Base-by-base conservation (phyloP, 2,329 filamentous ascomycete species). In the Pyrenophora teres region DNA sequence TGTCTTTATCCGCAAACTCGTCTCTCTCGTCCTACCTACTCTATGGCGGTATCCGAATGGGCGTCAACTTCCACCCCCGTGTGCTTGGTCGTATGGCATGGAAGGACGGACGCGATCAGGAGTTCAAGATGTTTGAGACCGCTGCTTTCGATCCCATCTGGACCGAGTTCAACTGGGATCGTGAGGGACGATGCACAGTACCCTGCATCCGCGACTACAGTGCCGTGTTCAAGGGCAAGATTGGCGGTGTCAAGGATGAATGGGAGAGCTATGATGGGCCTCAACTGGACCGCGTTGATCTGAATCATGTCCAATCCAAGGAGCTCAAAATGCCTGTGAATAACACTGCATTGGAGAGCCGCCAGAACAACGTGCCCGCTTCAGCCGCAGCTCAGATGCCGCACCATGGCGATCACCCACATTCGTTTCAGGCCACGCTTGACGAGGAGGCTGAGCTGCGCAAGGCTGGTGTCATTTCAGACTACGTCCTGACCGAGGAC, bases 141-240 rank as follows among this genome's bases (percentile, higher is more conserved):
- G 81, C 78, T 4, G 77, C 80, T 4, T 83, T 83, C 49, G 81
- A 83, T 57, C 81, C 81, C 0, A 81, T 83, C 60, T 83, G 81
- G 81, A 79, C 80, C 1, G 80, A 83, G 56, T 82, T 82, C 64
- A 81, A 82, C 59, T 81, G 77, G 75, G 80, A 77, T 31, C 74
- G 78, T 37, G 74, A 81, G 57, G 80, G 78, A 2, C 71, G 74
- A 32, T 83, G 81, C 62, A 81, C 81, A 0, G 76, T 83, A 2
- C 81, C 81, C 1, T 83, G 81, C 56, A 71, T 83, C 27, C 76
- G 77, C 25, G 80, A 83, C 57, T 83, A 83, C 57, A 69, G 77
- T 35, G 76, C 78, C 10, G 80, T 78, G 0, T 83, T 83, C 69
- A 78, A 80, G 57, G 78, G 78, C 30, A 78, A 74, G 55, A 60